A percentile compares a stretch with the other conserved stretches of the same genome.
Conservation (phyloP, 2,329 filamentous ascomycete genomes). For the Aureobasidium melanogenum region DNA sequence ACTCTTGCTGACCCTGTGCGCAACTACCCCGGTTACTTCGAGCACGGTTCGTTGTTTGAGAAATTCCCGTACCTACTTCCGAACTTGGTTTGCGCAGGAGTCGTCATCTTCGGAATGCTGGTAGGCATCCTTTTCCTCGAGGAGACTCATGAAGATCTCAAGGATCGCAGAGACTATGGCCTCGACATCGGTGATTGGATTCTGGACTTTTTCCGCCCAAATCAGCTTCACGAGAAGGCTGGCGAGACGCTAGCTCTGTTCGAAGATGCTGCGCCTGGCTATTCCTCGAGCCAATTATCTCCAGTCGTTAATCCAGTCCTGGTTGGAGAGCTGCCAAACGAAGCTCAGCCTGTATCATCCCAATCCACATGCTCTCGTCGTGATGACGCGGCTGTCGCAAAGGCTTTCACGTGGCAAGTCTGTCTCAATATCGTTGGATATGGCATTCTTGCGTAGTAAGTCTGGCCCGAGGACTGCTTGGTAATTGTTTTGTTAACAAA, state of each 20-base stretch:
- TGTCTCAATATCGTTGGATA: slow-evolving; percentile 82
- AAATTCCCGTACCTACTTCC: slow-evolving; percentile 82
- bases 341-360: slow-evolving; percentile 30
- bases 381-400: slow-evolving; percentile 36
- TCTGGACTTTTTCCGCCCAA: slow-evolving; percentile 22
- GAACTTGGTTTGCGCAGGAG: slow-evolving; percentile 79
- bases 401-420: slow-evolving; percentile 75
- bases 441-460: slow-evolving; percentile 90
- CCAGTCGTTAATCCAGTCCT: slow-evolving; percentile 33
- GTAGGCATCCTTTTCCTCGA: slow-evolving; percentile 82
- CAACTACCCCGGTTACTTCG: slow-evolving; percentile 68
- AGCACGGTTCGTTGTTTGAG: slow-evolving; percentile 68
- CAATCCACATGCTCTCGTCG: slow-evolving; percentile 21
- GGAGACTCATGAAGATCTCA: slow-evolving; percentile 84
- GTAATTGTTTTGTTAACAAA: neutral
- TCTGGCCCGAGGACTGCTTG: slow-evolving; percentile 13
- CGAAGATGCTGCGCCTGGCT: slow-evolving; percentile 57
- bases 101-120: slow-evolving; percentile 65
- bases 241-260: slow-evolving; percentile 54
- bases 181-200: slow-evolving; percentile 69
- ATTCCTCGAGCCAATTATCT: slow-evolving; percentile 50
- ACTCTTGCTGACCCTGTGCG: slow-evolving; percentile 78
- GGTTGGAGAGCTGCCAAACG: slow-evolving; percentile 25
- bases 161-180: slow-evolving; percentile 64
- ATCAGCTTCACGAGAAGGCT: slow-evolving; percentile 28